Evolutionary conservation across 208 protist species (phyloP), one percentile per base, ranked within the genome.

Genomic region (Leishmania braziliensis): DNA sequence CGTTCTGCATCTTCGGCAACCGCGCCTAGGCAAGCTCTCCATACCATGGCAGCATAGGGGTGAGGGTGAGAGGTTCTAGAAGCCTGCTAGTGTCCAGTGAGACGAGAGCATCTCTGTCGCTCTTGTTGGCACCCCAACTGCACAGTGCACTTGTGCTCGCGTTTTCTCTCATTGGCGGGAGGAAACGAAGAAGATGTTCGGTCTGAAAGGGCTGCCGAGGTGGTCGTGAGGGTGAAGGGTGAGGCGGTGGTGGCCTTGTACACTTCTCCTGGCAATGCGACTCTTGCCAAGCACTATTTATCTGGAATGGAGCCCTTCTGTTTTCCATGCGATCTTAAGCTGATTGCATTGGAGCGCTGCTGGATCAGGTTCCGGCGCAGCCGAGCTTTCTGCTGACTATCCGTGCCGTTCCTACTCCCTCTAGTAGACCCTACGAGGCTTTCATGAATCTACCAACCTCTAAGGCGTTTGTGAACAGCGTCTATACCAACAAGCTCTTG

Each of bases 1-100:
- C 90, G 14, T 86, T 94, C 43, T 89, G 85, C 48, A 80, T 92
- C 53, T 81, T 92, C 36, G 89, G 86, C 20, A 75, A 80, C 36
- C 84, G 86, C 26, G 54, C 10, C 20, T 83, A 83, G 39, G 36
- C 51, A 33, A 16, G 12, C 51, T 76, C 9, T 8, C 3, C 29
- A n/a, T 18, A 43, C 5, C 5, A 39, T 20, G n/a, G 29, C 51
- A 5, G 53, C 18, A 62, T 16, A n/a, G 53, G 12, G 1, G 29
- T 29, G 4, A 0, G 46, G 26, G 23, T 5, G 23, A 5, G 36
- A 36, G 9, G 8, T 20, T 9, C 66, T 2, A 36, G 39, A 71
- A 46, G 39, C 33, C 9, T 71, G 10, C 18, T 50, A 26, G 5
- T 14, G 69, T 20, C 12, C 43, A 73, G 26, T 48, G n/a, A 23